Base-by-base conservation (phyloP, 208 protist species). In the Novymonas esmeraldas region DNA sequence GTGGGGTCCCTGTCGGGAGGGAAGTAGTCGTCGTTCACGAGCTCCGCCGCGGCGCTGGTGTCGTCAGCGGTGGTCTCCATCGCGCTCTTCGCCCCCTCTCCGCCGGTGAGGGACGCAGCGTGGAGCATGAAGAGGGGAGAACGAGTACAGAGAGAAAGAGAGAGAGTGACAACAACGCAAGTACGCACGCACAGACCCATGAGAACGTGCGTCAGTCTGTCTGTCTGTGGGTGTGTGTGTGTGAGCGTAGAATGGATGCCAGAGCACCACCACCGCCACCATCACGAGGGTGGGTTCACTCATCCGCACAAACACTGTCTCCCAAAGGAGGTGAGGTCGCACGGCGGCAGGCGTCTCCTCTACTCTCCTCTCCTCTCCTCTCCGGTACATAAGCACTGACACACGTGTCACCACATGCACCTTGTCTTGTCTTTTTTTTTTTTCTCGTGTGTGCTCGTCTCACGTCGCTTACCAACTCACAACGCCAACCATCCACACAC, bases 11-110 rank as follows among this genome's bases (percentile, higher is more conserved):
- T 18, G 11, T 56, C 46, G 26, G 46, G 51, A 14, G 60, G 60
- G 34, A 65, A 65, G 46, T 56, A 65, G 60, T 65, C 34, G n/a
- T 65, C 48, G 4, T 31, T 41, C 3, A 65, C 60, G 2, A 44
- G 26, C 29, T 54, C 33, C 13, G 42, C 18, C 3, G 28, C 31
- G 7, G 20, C 22, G 4, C 13, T 14, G 28, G 11, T 10, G 5
- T 18, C 42, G 20, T 33, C 34, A 7, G 7, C 34, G 9, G 18
- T 33, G 2, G 36, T 22, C 33, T 59, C 33, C 54, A 59, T 59
- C 44, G 54, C 20, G 26, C 11, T 20, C 42, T 10, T n/a, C 42
- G 18, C 14, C 42, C 9, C 42, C 42, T 20, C 42, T 18, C 11
- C 9, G 33, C 20, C 31, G 29, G 33, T 10, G 18, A 20, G 16